A percentile compares a stretch with the other conserved stretches of the same genome.
Conservation (phyloP, 192 early-diverging fungal genomes). For the Coemansia guatemalensis region DNA sequence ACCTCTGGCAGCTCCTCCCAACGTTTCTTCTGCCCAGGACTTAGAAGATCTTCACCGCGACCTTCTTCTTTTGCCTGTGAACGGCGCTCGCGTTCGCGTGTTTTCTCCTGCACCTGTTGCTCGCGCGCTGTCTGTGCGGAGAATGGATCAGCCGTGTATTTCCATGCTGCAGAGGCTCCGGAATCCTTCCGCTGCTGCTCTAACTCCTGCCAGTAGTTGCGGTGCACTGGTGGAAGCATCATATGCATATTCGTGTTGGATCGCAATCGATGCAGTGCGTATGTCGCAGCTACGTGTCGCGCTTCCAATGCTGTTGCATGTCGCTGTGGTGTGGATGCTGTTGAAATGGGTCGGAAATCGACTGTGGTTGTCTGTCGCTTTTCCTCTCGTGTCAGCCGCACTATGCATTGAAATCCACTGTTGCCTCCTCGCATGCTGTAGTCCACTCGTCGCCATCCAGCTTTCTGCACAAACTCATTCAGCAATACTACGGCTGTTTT, state of each 20-base stretch:
- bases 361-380: slow-evolving; percentile 42
- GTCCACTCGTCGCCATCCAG: slow-evolving; percentile 69
- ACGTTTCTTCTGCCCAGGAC: slow-evolving; percentile 4
- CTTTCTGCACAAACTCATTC: slow-evolving; percentile 67
- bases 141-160: slow-evolving; percentile 82
- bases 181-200: slow-evolving; percentile 57
- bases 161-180: slow-evolving; percentile 39
- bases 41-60: slow-evolving; percentile 38
- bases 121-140: slow-evolving; percentile 55
- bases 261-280: slow-evolving; percentile 71
- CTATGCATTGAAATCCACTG: slow-evolving; percentile 54
- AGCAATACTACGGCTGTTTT: slow-evolving; percentile 79
- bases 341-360: slow-evolving; percentile 14
- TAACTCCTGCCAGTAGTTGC: slow-evolving; percentile 70
- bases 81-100: not conserved
- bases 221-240: slow-evolving; percentile 72
- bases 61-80: slow-evolving; percentile 27
- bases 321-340: not conserved
- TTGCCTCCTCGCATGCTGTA: slow-evolving; percentile 66
- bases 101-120: slow-evolving; percentile 21
- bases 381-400: slow-evolving; percentile 30
- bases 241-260: slow-evolving; percentile 68
- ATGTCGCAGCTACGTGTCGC: slow-evolving; percentile 74
- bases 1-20: slow-evolving; percentile 61
- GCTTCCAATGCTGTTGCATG: slow-evolving; percentile 53